Evolutionary conservation across 169 alveolate species (phyloP).

Genomic region (Cryptosporidium andersoni): DNA sequence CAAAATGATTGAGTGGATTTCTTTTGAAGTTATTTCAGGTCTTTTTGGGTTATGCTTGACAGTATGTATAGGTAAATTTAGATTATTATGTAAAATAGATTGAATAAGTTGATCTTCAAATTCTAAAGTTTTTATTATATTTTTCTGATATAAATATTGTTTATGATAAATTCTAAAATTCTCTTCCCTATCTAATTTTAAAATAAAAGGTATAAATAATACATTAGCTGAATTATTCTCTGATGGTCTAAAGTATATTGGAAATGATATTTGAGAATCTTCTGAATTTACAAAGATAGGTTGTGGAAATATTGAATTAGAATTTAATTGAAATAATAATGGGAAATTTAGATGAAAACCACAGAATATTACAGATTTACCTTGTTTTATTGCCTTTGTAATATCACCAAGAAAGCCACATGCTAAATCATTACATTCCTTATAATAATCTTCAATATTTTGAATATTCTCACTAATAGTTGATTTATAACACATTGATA

Average conservation of each 20-base stretch:
- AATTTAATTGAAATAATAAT: conserved; percentile 10
- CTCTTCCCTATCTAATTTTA: conserved; percentile 5
- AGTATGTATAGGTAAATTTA: conserved; percentile 29
- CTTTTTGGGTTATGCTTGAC: conserved; percentile 19
- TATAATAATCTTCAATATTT: neutral
- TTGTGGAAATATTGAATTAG: conserved; percentile 22
- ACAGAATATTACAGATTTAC: conserved; percentile 48
- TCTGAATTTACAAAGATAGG: neutral
- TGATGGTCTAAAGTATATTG: conserved; percentile 4
- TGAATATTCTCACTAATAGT: neutral
- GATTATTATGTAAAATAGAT: conserved; percentile 7
- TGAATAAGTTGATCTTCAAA: conserved; percentile 13
- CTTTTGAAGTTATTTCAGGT: conserved; percentile 42
- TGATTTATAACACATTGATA: neutral
- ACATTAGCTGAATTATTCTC: conserved; percentile 1
- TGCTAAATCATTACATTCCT: conserved; percentile 7
- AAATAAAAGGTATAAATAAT: conserved; percentile 31
- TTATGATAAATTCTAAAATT: neutral
- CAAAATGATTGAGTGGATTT: conserved; percentile 11
- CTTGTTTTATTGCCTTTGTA: conserved; percentile 54
- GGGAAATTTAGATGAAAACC: conserved; percentile 50
- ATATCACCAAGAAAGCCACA: conserved; percentile 10
- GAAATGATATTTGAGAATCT: too few relatives aligned
- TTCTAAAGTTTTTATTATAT: neutral
- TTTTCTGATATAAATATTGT: neutral